Conservation (phyloP, 305 asterid species). For the Rubia balearica region DNA sequence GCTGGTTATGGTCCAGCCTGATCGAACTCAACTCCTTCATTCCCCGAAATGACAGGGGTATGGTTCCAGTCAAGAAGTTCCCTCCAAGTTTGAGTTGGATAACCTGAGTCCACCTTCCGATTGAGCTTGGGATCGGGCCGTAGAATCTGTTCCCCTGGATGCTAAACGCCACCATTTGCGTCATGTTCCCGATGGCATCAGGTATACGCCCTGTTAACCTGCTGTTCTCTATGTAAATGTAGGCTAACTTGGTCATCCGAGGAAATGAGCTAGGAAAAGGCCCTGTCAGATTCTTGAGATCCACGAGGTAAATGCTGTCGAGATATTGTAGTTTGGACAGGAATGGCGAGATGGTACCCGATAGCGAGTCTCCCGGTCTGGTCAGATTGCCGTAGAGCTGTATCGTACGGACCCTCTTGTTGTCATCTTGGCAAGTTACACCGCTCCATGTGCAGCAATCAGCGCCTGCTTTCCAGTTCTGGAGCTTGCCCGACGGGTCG, state of each 20-base stretch:
- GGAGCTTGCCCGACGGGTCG: constrained; percentile 65
- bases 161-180: constrained; percentile 30
- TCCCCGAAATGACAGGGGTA: constrained; percentile 33
- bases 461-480: constrained; percentile 58
- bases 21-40: constrained; percentile 37
- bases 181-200: constrained; percentile 26
- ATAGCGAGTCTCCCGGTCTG: constrained; percentile 28
- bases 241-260: constrained; percentile 33
- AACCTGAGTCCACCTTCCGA: constrained; percentile 36
- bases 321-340: constrained; percentile 51
- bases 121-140: constrained; percentile 54
- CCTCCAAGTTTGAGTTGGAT: constrained; percentile 43
- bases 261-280: constrained; percentile 41
- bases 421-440: constrained; percentile 35
- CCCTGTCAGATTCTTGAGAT: constrained; percentile 47
- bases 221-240: constrained; percentile 51
- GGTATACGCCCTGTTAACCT: constrained; percentile 53
- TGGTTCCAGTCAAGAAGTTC: constrained; percentile 50
- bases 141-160: constrained; percentile 50
- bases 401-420: constrained; percentile 43
- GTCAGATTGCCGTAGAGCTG: constrained; percentile 26
- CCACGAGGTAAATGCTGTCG: constrained; percentile 27
- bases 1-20: constrained; percentile 36
- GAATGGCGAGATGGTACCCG: constrained; percentile 60
- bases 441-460: constrained; percentile 78